Conservation (phyloP, 345 rosid species). For the Rhizophora mangle region DNA sequence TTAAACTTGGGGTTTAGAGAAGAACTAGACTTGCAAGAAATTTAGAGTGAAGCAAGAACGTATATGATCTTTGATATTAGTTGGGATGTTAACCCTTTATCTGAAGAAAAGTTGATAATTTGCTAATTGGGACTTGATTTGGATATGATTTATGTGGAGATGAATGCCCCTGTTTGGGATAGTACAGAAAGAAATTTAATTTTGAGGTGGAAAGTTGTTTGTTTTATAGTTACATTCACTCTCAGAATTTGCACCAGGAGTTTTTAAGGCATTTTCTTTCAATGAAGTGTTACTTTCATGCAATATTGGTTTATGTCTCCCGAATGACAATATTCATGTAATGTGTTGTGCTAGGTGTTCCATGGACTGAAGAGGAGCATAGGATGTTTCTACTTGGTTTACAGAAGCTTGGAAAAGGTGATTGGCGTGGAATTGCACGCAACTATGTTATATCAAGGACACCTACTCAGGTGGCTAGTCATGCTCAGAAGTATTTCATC, state of each 20-base stretch:
- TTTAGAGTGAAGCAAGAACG: too few relatives aligned
- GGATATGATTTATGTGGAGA: too few relatives aligned
- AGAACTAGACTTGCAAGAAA: too few relatives aligned
- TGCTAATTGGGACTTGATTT: too few relatives aligned
- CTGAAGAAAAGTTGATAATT: too few relatives aligned
- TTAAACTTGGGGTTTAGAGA: background rate
- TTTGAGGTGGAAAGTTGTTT: too few relatives aligned
- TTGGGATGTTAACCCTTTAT: too few relatives aligned
- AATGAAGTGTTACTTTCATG: background rate
- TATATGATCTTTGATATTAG: too few relatives aligned
- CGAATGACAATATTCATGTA: slow-evolving; percentile 5
- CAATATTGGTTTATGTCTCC: background rate
- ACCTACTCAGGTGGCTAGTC: slow-evolving; percentile 36
- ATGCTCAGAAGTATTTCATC: slow-evolving; percentile 37
- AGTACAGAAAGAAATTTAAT: too few relatives aligned
- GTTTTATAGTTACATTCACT: background rate
- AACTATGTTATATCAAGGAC: slow-evolving; percentile 27
- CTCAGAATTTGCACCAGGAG: background rate
- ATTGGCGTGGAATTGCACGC: slow-evolving; percentile 35
- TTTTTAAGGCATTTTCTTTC: background rate
- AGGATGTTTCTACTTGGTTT: slow-evolving; percentile 32
- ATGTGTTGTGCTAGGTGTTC: slow-evolving; percentile 22
- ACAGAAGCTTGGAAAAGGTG: slow-evolving; percentile 33
- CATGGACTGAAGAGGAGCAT: slow-evolving; percentile 40
- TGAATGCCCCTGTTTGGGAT: too few relatives aligned